These are phyloP conservation scores for Alternaria triticimaculans DNA, from an alignment of 2,329 filamentous ascomycete species.

Conservation along the genomic window DNA sequence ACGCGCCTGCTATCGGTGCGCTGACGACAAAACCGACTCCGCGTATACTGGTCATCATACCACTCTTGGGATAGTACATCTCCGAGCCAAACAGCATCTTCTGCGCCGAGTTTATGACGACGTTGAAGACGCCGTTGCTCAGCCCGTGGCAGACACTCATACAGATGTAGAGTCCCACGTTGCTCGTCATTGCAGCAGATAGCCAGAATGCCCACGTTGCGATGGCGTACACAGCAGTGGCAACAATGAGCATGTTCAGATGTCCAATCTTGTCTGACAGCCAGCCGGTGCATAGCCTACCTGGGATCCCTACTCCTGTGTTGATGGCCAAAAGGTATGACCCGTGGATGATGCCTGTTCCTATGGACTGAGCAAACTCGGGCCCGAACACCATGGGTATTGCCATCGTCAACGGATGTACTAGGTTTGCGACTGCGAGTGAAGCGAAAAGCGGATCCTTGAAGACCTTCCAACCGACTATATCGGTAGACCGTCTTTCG, in stretches of 20 bases:
- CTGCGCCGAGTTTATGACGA: conserved; percentile 26
- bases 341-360: conserved; percentile 50
- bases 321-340: conserved; percentile 55
- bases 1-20: conserved; percentile 26
- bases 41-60: conserved; percentile 24
- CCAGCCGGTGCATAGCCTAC: conserved; percentile 54
- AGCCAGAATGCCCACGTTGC: conserved; percentile 30
- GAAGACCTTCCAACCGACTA: conserved; percentile 49
- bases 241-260: conserved; percentile 57
- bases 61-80: conserved; percentile 30
- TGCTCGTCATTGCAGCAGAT: conserved; percentile 14
- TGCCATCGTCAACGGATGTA: conserved; percentile 54
- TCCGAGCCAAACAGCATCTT: conserved; percentile 29
- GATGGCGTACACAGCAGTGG: conserved; percentile 23
- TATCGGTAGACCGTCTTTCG: conserved; percentile 46
- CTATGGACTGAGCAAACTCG: conserved; percentile 56
- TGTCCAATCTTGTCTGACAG: conserved; percentile 57
- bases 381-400: conserved; percentile 58
- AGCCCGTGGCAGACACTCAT: conserved; percentile 30
- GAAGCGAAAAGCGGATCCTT: conserved; percentile 52
- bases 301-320: conserved; percentile 56
- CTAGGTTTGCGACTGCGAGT: conserved; percentile 45
- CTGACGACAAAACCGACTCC: conserved; percentile 28
- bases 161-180: conserved; percentile 20
- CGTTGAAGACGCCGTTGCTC: conserved; percentile 22